Percentiles rank a stretch among this genome's conserved stretches.
These are phyloP conservation scores for Chaetomium sp. DNA, from an alignment of 2,329 filamentous ascomycete genomes.

Conservation along the genomic window DNA sequence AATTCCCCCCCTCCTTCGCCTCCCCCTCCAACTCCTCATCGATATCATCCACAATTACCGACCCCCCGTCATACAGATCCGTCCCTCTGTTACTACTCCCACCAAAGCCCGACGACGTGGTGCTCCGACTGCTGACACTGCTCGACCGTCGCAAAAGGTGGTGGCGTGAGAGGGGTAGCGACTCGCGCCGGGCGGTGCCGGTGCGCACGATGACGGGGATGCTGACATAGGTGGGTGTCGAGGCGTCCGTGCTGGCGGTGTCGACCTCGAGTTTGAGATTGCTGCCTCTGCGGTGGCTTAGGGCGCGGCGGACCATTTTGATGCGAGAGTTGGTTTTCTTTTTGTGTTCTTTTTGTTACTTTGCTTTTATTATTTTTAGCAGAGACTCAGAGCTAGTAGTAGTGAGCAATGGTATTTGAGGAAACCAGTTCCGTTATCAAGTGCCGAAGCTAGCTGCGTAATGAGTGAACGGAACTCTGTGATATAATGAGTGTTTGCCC, in stretches of 20 bases:
- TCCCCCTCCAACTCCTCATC: not conserved
- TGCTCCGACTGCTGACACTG: constrained; percentile 5
- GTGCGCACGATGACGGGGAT: constrained; percentile 10
- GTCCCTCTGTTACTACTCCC: not conserved
- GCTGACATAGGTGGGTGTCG: constrained; percentile 5
- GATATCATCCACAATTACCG: constrained; percentile 11
- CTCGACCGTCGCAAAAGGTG: constrained; percentile 19
- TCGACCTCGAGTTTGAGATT: not conserved
- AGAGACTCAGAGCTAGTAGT: not conserved
- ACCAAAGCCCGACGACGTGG: not conserved
- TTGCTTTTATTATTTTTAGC: not conserved
- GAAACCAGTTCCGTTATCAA: constrained; percentile 14
- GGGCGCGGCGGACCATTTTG: constrained; percentile 25
- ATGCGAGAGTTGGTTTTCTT: not conserved
- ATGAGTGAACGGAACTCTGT: not conserved
- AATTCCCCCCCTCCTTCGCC: not conserved
- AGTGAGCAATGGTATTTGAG: not conserved
- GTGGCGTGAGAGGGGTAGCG: constrained; percentile 19
- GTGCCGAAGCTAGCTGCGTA: not conserved
- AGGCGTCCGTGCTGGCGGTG: constrained; percentile 10
- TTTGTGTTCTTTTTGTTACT: not conserved
- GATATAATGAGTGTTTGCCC: constrained; percentile 5
- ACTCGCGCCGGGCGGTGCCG: not conserved
- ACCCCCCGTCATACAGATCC: constrained; percentile 6
- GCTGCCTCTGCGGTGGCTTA: constrained; percentile 13